Evolutionary conservation across 805 yeast species (phyloP), one percentile per base, ranked within the genome.

Genomic region (Pichia ethanolica): DNA sequence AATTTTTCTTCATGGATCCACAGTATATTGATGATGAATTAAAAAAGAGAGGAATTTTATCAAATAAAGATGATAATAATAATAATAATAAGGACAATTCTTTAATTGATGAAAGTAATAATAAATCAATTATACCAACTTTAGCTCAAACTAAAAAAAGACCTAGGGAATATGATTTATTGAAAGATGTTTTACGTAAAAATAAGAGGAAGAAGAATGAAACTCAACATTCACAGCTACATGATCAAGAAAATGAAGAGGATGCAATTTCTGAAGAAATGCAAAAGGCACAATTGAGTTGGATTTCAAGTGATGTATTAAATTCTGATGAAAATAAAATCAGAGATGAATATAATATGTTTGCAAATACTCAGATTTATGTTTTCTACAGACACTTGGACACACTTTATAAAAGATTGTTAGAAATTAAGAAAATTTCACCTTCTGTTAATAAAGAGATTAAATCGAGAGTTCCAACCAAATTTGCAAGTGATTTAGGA

Each of bases 311-410:
- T 13, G 68, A 66, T 20, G 37, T 40, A 13, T 39, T 46, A 35
- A 44, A 26, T 35, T 53, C 55, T 9, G 47, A 57, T 27, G 46
- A 53, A 12, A 70, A 70, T 48, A 57, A 55, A n/a, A 53, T 50
- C 48, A 77, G 90, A 59, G 71, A 71, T 33, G 77, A 73, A 44
- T 89, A 71, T 71, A 90, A 89, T 64, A 66, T 90, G 59, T 93
- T 91, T 72, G 88, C 87, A 53, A 90, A 91, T 66, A 83, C 96
- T 5, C 82, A 90, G 50, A 78, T 90, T 37, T 93, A 93, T 62
- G 86, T 89, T 35, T 89, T 93, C 59, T 79, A 89, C 78, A 86
- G 99, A 57, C 85, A 86, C 57, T 71, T 90, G 63, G 81, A 87
- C 54, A 86, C 88, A 3, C 67, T 93, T 26, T 91, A 88, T 64